Percentiles rank a stretch among this genome's conserved stretches.
phyloP scores from a whole-genome alignment of 805 yeast genomes.

The Candida dajiaensis region DNA sequence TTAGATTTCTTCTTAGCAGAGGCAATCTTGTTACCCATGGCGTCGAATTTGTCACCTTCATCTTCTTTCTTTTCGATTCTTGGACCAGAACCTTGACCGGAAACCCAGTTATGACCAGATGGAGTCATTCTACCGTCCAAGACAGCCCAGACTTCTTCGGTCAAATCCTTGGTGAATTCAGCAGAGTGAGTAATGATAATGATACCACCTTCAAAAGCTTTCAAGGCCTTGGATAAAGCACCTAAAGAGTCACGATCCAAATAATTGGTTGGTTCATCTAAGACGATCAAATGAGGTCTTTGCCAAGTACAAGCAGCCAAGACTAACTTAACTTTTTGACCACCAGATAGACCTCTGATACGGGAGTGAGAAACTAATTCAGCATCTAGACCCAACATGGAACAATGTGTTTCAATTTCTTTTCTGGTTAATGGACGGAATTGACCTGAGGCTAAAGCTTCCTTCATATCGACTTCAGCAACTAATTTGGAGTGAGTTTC shows the following conservation, averaged over 20 bases:
- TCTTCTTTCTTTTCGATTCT: slow-evolving; percentile 94
- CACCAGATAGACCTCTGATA: slow-evolving; percentile 99
- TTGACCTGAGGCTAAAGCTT: slow-evolving; percentile 99
- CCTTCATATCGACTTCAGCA: slow-evolving; percentile 99
- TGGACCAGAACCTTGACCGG: slow-evolving; percentile 99
- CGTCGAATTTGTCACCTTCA: slow-evolving; percentile 98
- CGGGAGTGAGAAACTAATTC: slow-evolving; percentile 99
- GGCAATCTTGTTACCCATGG: slow-evolving; percentile 99
- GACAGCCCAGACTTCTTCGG: slow-evolving; percentile 99
- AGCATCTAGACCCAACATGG: slow-evolving; percentile 96
- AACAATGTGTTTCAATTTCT: slow-evolving; percentile 98
- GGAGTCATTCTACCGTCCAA: slow-evolving; percentile 98
- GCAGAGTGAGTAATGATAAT: slow-evolving; percentile 99
- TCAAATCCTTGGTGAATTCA: slow-evolving; percentile 98
- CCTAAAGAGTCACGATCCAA: slow-evolving; percentile 99
- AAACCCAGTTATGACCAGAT: slow-evolving; percentile 99
- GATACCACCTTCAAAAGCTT: slow-evolving; percentile 99
- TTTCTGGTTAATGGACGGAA: slow-evolving; percentile 99
- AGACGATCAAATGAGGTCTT: slow-evolving; percentile 98
- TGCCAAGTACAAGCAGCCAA: slow-evolving; percentile 99
- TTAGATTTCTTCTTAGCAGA: slow-evolving; percentile 94
- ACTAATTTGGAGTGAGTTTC: slow-evolving; percentile 99
- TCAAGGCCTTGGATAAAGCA: slow-evolving; percentile 98
- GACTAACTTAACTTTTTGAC: slow-evolving; percentile 99
- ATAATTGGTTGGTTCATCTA: slow-evolving; percentile 99